Base-by-base conservation (phyloP, 805 yeast genomes). In the Starmerella riodocensis region DNA sequence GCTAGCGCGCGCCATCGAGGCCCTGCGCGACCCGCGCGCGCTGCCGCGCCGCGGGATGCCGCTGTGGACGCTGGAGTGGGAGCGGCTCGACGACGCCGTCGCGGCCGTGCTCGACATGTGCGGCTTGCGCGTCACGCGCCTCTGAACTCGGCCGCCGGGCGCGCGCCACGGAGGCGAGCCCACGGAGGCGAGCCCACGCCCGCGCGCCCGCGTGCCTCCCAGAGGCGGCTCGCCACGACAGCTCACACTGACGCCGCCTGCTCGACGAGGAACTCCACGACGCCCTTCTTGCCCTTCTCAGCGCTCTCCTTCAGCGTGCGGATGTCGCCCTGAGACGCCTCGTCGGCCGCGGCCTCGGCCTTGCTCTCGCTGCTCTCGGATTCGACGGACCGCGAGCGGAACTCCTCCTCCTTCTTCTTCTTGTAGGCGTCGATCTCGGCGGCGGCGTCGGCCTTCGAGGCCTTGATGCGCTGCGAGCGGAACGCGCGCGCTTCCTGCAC, bases 361-460 rank as follows among this genome's bases (percentile, higher is more conserved):
- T 76, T 62, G 47, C 75, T 78, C 58, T 85, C 83, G 51, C 75
- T 67, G 12, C 85, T 85, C 41, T 77, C 71, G 57, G 80, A 83
- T 59, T 76, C 74, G 29, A 69, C 62, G 59, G 83, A 91, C 54
- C 69, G 77, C 47, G 73, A 64, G 57, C 73, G 70, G 62, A 88
- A 74, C 63, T 88, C 95, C 34, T 63, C 65, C 48, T 86, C 95
- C 67, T 86, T 88, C 59, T 76, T 72, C 36, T 68, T 59, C 69
- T 82, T 86, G 72, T 91, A 91, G 41, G 74, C 77, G 49, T 76
- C 80, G 53, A 91, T 83, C 62, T 91, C 98, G 41, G 69, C 65
- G 48, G 84, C 79, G 27, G 98, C 98, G 60, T 91, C 97, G 19
- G 78, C 65, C 67, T 85, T 88, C 38, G 97, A 94, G 34, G 91